These are phyloP conservation scores for Annulohypoxylon bovei DNA, from an alignment of 495 filamentous ascomycete genomes.

Conservation along the genomic window DNA sequence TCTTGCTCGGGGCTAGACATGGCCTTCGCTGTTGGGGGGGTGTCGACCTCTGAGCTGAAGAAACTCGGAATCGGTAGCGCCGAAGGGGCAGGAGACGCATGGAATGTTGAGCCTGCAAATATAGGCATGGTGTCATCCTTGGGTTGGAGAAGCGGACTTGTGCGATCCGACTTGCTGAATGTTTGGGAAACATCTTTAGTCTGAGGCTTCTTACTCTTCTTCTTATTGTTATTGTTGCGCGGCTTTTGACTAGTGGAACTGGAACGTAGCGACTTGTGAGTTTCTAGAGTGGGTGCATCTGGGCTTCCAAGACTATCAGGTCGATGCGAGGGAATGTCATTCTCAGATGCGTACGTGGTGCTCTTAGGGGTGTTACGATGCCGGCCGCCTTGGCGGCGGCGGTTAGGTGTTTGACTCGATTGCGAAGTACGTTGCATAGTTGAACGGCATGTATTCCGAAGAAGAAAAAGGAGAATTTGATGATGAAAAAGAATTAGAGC, in stretches of 20 bases:
- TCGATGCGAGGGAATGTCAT: constrained; percentile 51
- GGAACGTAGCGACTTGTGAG: constrained; percentile 8
- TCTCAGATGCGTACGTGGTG: constrained; percentile 61
- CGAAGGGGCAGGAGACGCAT: constrained; percentile 91
- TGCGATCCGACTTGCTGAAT: constrained; percentile 51
- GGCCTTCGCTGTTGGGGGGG: constrained; percentile 57
- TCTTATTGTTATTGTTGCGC: constrained; percentile 46
- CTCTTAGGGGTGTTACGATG: constrained; percentile 47
- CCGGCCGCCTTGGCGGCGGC: constrained; percentile 52
- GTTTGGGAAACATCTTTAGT: constrained; percentile 48
- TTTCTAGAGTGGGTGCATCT: constrained; percentile 45
- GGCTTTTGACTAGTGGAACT: constrained; percentile 49
- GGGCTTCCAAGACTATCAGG: constrained; percentile 36
- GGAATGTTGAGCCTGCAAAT: constrained; percentile 95
- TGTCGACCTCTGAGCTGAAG: constrained; percentile 78
- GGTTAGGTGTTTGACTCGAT: constrained; percentile 51
- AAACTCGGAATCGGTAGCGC: constrained; percentile 94
- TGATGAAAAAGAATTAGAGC: constrained; percentile 21
- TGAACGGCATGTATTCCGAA: constrained; percentile 31
- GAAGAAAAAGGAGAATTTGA: constrained; percentile 14
- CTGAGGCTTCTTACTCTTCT: constrained; percentile 41
- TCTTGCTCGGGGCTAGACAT: constrained; percentile 43
- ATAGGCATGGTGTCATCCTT: constrained; percentile 62
- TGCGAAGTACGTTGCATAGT: constrained; percentile 46
- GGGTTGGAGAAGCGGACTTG: constrained; percentile 43